A percentile compares a stretch with the other conserved stretches of the same genome.
Evolutionary conservation across 1,284 basidiomycete genomes (phyloP).

Genomic region (Paramarasmius palmivorus): DNA sequence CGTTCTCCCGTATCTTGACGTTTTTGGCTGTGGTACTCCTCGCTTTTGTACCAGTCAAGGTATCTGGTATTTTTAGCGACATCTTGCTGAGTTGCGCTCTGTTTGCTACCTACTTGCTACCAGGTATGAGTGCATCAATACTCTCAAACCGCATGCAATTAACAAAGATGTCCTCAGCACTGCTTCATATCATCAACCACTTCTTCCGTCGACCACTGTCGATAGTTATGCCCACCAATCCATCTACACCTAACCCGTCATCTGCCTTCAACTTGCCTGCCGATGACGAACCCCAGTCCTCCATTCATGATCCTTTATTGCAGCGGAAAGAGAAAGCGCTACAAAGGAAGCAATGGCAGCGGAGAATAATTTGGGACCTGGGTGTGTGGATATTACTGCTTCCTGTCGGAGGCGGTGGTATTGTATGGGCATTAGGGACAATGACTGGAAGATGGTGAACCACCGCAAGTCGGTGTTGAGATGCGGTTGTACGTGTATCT

Average conservation of each 20-base stretch:
- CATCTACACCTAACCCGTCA: constrained; percentile 26
- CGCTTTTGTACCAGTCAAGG: constrained; percentile 38
- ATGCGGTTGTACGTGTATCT: neutral
- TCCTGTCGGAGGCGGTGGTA: constrained; percentile 50
- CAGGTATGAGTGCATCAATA: constrained; percentile 43
- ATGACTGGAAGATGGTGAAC: constrained; percentile 40
- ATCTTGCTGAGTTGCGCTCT: constrained; percentile 49
- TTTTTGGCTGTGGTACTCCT: constrained; percentile 42
- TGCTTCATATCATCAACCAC: constrained; percentile 67
- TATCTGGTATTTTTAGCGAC: constrained; percentile 44
- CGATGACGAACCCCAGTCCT: constrained; percentile 24
- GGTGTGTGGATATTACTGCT: constrained; percentile 65
- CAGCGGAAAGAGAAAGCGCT: constrained; percentile 74
- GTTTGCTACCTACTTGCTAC: constrained; percentile 58
- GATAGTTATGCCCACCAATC: constrained; percentile 59
- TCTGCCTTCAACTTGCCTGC: constrained; percentile 11
- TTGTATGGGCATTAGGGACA: constrained; percentile 55
- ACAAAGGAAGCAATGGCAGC: constrained; percentile 62
- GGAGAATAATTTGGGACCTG: constrained; percentile 71
- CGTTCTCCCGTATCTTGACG: constrained; percentile 46
- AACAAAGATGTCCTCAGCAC: constrained; percentile 31
- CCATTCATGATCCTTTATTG: constrained; percentile 58
- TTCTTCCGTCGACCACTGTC: constrained; percentile 68
- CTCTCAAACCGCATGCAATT: neutral
- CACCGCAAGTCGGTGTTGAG: neutral